Conservation (phyloP, 495 filamentous ascomycete genomes). For the Diplogelasinospora grovesii region DNA sequence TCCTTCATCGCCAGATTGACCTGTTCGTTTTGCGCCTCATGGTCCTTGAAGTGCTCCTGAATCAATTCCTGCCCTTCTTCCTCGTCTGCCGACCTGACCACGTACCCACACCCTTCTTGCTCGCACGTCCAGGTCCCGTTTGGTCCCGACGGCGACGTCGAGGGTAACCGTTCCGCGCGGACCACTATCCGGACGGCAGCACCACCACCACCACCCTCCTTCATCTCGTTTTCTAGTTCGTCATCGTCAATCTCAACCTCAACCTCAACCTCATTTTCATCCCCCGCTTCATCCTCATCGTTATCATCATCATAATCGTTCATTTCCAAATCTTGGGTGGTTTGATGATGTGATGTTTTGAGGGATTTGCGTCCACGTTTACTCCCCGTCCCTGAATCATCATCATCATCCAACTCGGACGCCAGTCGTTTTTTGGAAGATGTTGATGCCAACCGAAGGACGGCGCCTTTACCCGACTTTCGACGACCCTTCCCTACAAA, state of each 20-base stretch:
- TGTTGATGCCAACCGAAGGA: constrained; percentile 19
- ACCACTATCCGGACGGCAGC: constrained; percentile 31
- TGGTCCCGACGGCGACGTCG: constrained; percentile 42
- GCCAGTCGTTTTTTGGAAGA: constrained; percentile 33
- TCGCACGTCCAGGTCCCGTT: constrained; percentile 66
- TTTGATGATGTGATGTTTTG: constrained; percentile 24
- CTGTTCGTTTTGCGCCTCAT: constrained; percentile 57
- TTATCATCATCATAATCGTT: constrained; percentile 29
- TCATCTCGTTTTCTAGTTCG: too few species aligned
- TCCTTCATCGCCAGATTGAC: constrained; percentile 48
- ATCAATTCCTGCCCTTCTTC: constrained; percentile 54
- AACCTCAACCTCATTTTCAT: constrained; percentile 30
- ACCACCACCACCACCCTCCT: constrained; percentile 11
- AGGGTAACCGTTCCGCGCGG: constrained; percentile 38
- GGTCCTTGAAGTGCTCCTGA: constrained; percentile 55
- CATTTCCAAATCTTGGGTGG: constrained; percentile 1
- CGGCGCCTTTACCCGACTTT: constrained; percentile 26
- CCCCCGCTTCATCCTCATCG: constrained; percentile 23
- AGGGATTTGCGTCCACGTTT: constrained; percentile 14
- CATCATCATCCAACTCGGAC: constrained; percentile 29
- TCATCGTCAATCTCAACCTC: constrained; percentile 13
- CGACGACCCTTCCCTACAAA: too few species aligned
- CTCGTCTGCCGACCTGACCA: constrained; percentile 53
- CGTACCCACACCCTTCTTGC: constrained; percentile 58
- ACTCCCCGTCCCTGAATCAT: constrained; percentile 6